A percentile compares a stretch with the other conserved stretches of the same genome.
Evolutionary conservation across 352 stramenopile species (phyloP).

Genomic region (Globisporangium radiosum): DNA sequence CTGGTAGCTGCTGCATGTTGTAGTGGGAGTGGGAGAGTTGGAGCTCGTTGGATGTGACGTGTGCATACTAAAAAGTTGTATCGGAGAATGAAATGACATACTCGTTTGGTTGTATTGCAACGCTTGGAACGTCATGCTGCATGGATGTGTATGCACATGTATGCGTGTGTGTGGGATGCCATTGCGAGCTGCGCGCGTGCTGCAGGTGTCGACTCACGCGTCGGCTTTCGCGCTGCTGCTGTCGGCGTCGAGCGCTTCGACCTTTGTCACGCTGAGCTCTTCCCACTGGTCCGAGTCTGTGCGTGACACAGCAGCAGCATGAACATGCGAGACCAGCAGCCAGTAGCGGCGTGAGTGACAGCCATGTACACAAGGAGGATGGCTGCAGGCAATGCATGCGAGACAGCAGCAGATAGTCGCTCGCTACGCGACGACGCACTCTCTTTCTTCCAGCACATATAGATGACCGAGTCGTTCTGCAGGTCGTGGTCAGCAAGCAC

Average conservation of each 20-base stretch:
- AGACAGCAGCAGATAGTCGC: neutral
- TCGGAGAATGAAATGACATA: neutral
- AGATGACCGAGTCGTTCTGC: constrained; percentile 77
- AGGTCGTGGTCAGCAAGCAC: constrained; percentile 80
- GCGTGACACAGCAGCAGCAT: no score
- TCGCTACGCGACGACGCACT: constrained; percentile 25
- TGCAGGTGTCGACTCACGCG: constrained; percentile 2
- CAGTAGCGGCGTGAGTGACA: neutral
- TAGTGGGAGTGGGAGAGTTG: neutral
- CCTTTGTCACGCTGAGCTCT: constrained; percentile 63
- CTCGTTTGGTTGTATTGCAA: neutral
- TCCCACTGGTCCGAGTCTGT: constrained; percentile 76
- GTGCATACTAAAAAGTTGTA: no score
- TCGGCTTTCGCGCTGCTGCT: constrained; percentile 18
- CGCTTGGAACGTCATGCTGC: no score
- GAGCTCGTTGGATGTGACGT: no score
- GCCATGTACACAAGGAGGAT: neutral
- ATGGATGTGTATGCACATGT: no score
- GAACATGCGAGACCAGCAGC: no score
- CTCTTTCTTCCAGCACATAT: constrained; percentile 88
- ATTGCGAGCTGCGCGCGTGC: neutral
- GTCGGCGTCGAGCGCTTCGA: constrained; percentile 34
- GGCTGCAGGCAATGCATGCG: no score
- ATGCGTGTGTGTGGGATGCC: no score
- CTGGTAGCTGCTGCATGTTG: constrained; percentile 32